These are phyloP conservation scores for Discostella pseudostelligera DNA, from an alignment of 108 stramenopile genomes.

Conservation along the genomic window DNA sequence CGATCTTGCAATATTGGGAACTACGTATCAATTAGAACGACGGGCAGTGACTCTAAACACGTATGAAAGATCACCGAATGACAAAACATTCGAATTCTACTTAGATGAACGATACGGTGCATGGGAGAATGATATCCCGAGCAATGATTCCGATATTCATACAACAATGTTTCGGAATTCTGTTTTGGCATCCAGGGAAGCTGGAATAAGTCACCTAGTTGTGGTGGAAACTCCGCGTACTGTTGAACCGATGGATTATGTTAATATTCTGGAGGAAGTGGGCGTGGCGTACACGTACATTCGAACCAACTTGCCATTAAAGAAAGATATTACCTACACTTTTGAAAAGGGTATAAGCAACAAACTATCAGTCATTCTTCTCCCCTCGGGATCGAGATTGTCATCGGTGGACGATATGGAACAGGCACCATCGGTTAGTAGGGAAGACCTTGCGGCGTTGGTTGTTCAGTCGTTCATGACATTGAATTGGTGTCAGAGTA, in stretches of 20 bases:
- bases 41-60: slow-evolving; percentile 60
- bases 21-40: slow-evolving; percentile 52
- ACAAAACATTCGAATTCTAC: slow-evolving; percentile 77
- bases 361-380: slow-evolving; percentile 36
- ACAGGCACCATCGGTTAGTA: slow-evolving; percentile 31
- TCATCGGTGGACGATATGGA: slow-evolving; percentile 5
- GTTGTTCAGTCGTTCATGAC: slow-evolving; percentile 66
- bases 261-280: slow-evolving; percentile 49
- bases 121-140: slow-evolving; percentile 20
- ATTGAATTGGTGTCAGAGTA: slow-evolving; percentile 66
- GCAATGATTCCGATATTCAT: slow-evolving; percentile 41
- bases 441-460: slow-evolving; percentile 79
- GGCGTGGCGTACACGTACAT: slow-evolving; percentile 68
- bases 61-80: slow-evolving; percentile 72
- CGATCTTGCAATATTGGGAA: slow-evolving; percentile 67
- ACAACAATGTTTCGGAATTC: slow-evolving; percentile 45
- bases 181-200: slow-evolving; percentile 52
- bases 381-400: slow-evolving; percentile 9
- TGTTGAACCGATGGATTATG: slow-evolving; percentile 39
- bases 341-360: slow-evolving; percentile 69
- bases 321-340: slow-evolving; percentile 52
- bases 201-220: slow-evolving; percentile 55
- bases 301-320: slow-evolving; percentile 41
- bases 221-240: slow-evolving; percentile 63
- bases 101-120: slow-evolving; percentile 57